Percentiles rank a stretch among this genome's conserved stretches.
These are phyloP conservation scores for Phytopythium montanum DNA, from an alignment of 352 stramenopile species.

Conservation along the genomic window DNA sequence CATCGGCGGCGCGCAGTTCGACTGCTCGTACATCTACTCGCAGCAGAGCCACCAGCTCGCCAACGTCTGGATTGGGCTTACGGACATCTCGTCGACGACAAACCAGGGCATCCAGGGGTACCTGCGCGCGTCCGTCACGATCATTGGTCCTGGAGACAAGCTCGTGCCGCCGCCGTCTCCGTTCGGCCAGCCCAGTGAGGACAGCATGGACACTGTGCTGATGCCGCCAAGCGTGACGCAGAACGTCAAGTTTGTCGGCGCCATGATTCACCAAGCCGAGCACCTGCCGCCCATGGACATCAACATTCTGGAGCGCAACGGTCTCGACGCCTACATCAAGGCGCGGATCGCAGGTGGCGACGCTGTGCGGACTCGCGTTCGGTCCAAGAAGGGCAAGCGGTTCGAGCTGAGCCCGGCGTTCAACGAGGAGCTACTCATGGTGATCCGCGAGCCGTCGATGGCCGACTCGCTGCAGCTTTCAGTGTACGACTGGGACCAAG, in stretches of 20 bases:
- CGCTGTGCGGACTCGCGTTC: conserved; percentile 63
- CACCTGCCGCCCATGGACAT: conserved; percentile 77
- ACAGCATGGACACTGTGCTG: conserved; percentile 62
- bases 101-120: conserved; percentile 91
- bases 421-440: conserved; percentile 77
- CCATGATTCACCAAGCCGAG: conserved; percentile 65
- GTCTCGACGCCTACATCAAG: conserved; percentile 73
- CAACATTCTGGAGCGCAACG: conserved; percentile 49
- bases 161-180: conserved; percentile 63
- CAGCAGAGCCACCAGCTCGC: conserved; percentile 86
- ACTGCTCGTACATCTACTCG: conserved; percentile 87
- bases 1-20: conserved; percentile 85
- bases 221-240: conserved; percentile 76
- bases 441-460: conserved; percentile 78
- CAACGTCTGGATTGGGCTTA: conserved; percentile 89
- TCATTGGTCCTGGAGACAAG: conserved; percentile 87
- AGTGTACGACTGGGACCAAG: conserved; percentile 78
- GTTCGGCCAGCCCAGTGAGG: conserved; percentile 36
- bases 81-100: conserved; percentile 73
- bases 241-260: conserved; percentile 66
- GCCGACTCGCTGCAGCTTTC: conserved; percentile 67
- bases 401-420: conserved; percentile 67
- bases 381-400: conserved; percentile 70
- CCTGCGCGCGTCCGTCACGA: conserved; percentile 81
- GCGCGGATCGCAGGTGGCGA: conserved; percentile 53